Conservation (phyloP, 2,329 filamentous ascomycete genomes). For the Cladophialophora carrionii region DNA sequence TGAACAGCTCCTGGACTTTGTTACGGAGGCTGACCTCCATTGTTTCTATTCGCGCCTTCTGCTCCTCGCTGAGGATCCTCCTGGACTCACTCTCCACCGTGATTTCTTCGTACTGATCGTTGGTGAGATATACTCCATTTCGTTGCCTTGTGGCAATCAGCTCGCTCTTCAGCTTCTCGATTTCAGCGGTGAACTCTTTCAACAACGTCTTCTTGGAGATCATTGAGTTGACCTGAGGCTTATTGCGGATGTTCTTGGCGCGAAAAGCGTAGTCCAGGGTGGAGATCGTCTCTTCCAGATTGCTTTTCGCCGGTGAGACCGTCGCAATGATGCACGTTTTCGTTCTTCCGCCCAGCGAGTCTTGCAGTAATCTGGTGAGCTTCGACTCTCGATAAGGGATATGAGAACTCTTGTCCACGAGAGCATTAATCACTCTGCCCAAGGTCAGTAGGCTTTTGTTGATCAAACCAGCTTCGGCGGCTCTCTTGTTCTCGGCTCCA, state of each 20-base stretch:
- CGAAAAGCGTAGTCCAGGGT: conserved; percentile 97
- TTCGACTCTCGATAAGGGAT: conserved; percentile 96
- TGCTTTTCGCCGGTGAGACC: conserved; percentile 89
- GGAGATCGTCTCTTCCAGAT: conserved; percentile 96
- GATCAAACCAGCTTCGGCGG: conserved; percentile 91
- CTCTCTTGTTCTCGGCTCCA: conserved; percentile 96
- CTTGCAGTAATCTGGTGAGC: conserved; percentile 89
- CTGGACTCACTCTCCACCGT: conserved; percentile 89
- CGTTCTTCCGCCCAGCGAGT: conserved; percentile 90
- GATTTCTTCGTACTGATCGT: conserved; percentile 87
- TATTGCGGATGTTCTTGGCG: conserved; percentile 98
- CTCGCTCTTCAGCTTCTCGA: conserved; percentile 92
- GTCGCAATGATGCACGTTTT: conserved; percentile 99
- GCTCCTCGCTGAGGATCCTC: conserved; percentile 87
- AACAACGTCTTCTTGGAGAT: conserved; percentile 92
- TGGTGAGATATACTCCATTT: conserved; percentile 91
- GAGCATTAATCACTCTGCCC: conserved; percentile 93
- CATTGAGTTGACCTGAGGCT: conserved; percentile 89
- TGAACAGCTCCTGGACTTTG: conserved; percentile 90
- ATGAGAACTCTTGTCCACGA: conserved; percentile 86
- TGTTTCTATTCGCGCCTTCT: conserved; percentile 86
- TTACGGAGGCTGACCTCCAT: conserved; percentile 88
- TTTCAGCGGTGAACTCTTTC: conserved; percentile 86
- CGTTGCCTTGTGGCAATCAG: conserved; percentile 89
- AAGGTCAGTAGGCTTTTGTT: conserved; percentile 97